Conservation (phyloP, 2,329 filamentous ascomycete species). For the Curvularia eragrostidis region DNA sequence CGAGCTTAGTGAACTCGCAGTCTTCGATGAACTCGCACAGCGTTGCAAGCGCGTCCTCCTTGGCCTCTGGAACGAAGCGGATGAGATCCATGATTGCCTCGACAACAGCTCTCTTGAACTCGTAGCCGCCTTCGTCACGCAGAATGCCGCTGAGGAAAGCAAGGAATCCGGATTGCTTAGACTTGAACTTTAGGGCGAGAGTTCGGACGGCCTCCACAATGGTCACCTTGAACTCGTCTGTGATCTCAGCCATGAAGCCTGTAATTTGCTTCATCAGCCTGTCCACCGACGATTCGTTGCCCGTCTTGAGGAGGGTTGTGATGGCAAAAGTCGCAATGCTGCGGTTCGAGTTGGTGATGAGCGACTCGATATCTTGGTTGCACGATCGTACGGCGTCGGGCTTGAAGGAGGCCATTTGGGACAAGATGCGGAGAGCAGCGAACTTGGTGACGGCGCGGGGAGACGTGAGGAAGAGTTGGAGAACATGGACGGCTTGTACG, state of each 20-base stretch:
- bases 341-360: slow-evolving; percentile 96
- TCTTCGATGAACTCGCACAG: slow-evolving; percentile 99
- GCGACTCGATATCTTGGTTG: slow-evolving; percentile 95
- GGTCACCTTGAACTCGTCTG: slow-evolving; percentile 99
- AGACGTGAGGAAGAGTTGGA: slow-evolving; percentile 96
- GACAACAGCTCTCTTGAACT: slow-evolving; percentile 96
- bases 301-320: slow-evolving; percentile 96
- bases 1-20: slow-evolving; percentile 98
- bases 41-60: slow-evolving; percentile 84
- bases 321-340: slow-evolving; percentile 99
- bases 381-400: slow-evolving; percentile 88
- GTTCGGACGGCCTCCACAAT: slow-evolving; percentile 98
- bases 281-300: slow-evolving; percentile 96
- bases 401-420: slow-evolving; percentile 96
- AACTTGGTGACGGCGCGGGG: slow-evolving; percentile 97
- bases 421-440: slow-evolving; percentile 92
- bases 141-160: slow-evolving; percentile 96
- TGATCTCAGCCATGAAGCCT: slow-evolving; percentile 98
- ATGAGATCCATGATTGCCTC: slow-evolving; percentile 99
- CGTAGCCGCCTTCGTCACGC: slow-evolving; percentile 94
- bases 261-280: slow-evolving; percentile 98
- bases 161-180: slow-evolving; percentile 97
- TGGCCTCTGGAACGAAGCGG: slow-evolving; percentile 93
- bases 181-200: slow-evolving; percentile 95
- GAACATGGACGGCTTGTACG: slow-evolving; percentile 87